Evolutionary conservation across 495 filamentous ascomycete species (phyloP).

Genomic region (Penicillium angulare): DNA sequence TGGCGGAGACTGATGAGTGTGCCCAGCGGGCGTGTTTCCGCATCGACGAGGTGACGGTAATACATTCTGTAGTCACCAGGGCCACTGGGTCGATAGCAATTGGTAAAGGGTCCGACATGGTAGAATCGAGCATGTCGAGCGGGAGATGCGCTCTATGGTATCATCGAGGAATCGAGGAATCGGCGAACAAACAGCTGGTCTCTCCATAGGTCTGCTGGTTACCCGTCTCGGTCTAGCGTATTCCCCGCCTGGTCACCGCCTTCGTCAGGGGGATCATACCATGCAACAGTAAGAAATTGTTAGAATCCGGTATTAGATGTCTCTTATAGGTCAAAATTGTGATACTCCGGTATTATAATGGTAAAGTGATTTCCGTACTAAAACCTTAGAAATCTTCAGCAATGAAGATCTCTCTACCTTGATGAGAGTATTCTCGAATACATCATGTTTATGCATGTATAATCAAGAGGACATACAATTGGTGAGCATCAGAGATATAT

Average conservation of each 20-base stretch:
- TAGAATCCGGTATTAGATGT: slow-evolving; percentile 4
- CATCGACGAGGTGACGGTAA: slow-evolving; percentile 96
- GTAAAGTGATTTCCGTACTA: neutral
- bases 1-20: slow-evolving; percentile 94
- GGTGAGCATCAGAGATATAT: too few species aligned
- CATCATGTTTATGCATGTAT: too few species aligned
- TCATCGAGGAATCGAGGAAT: slow-evolving; percentile 17
- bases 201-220: slow-evolving; percentile 27
- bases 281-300: neutral
- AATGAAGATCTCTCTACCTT: too few species aligned
- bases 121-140: slow-evolving; percentile 28
- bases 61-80: slow-evolving; percentile 97
- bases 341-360: neutral
- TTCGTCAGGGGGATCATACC: slow-evolving; percentile 20
- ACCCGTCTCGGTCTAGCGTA: slow-evolving; percentile 23
- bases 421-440: too few species aligned
- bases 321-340: neutral
- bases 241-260: slow-evolving; percentile 28
- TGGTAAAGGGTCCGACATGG: slow-evolving; percentile 43
- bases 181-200: slow-evolving; percentile 31
- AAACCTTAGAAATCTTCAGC: neutral
- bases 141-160: slow-evolving; percentile 25
- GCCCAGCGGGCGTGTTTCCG: slow-evolving; percentile 96
- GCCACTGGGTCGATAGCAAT: slow-evolving; percentile 94
- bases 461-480: too few species aligned